Conservation (phyloP, 345 rosid species). For the Lepidium aucheri region DNA sequence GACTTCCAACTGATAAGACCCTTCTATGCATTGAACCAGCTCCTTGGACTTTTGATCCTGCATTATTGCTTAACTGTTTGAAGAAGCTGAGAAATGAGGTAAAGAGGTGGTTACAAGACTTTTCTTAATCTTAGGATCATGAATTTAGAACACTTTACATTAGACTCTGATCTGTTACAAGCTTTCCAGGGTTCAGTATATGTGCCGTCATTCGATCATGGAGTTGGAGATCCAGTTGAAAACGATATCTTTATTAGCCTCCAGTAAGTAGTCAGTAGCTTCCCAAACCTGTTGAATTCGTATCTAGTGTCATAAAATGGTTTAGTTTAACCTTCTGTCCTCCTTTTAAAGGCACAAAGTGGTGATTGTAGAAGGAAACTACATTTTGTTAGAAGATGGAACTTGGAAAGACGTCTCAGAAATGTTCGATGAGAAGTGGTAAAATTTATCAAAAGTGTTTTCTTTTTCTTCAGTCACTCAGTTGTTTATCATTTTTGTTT, state of each 20-base stretch:
- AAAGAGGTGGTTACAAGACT: constrained; percentile 2
- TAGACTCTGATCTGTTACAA: constrained; percentile 9
- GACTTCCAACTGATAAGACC: constrained; percentile 7
- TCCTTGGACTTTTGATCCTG: constrained; percentile 89
- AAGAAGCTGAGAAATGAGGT: constrained; percentile 72
- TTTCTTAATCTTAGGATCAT: not conserved
- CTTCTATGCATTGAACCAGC: constrained; percentile 42
- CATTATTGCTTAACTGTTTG: constrained; percentile 55
- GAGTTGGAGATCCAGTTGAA: constrained; percentile 92
- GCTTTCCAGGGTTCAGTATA: constrained; percentile 64
- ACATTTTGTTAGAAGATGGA: constrained; percentile 56
- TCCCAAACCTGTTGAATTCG: not conserved
- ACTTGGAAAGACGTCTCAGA: constrained; percentile 69
- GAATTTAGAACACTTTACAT: not conserved
- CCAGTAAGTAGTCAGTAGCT: constrained; percentile 52
- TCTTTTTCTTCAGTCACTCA: not conserved
- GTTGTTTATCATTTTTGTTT: not conserved
- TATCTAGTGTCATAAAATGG: not conserved
- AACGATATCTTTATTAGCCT: constrained; percentile 71
- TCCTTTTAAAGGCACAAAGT: constrained; percentile 69
- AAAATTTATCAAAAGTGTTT: constrained; percentile 10
- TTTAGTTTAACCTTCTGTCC: not conserved
- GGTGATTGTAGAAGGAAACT: constrained; percentile 84
- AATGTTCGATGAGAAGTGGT: constrained; percentile 91
- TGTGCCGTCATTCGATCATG: constrained; percentile 90